phyloP scores from a whole-genome alignment of 257 asterid genomes.

The Fraxinus anomala region DNA sequence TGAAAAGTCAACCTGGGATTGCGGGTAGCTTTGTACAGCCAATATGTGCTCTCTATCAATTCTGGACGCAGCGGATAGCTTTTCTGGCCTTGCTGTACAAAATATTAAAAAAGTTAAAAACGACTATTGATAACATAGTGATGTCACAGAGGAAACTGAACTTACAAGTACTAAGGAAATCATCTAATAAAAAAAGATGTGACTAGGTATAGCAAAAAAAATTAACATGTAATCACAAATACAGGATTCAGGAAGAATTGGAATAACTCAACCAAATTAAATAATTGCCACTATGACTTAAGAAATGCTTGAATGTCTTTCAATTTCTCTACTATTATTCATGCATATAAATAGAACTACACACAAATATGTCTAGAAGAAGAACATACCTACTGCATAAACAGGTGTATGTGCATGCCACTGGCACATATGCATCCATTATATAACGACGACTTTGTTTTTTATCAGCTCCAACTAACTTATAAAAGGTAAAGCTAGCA shows the following conservation, averaged over 20 bases:
- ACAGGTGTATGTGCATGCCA: background rate
- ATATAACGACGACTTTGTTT: background rate
- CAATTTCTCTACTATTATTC: no score
- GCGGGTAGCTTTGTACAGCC: slow-evolving; percentile 96
- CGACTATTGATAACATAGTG: slow-evolving; percentile 16
- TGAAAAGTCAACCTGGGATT: slow-evolving; percentile 70
- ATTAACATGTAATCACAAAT: background rate
- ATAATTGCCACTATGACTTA: background rate
- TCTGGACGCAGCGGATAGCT: slow-evolving; percentile 98
- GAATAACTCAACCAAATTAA: slow-evolving; percentile 1
- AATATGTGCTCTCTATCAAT: slow-evolving; percentile 93
- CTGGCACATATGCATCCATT: background rate
- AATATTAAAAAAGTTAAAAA: slow-evolving; percentile 21
- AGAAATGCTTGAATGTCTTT: no score
- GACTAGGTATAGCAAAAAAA: background rate
- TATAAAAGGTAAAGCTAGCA: background rate
- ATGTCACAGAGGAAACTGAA: slow-evolving; percentile 15
- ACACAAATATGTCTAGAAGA: background rate
- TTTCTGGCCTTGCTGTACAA: slow-evolving; percentile 90
- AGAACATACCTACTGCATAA: background rate
- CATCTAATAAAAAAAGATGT: background rate
- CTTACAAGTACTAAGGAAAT: background rate
- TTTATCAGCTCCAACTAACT: slow-evolving; percentile 1
- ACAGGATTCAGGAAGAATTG: background rate
- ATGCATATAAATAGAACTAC: background rate